phyloP scores from a whole-genome alignment of 1,284 basidiomycete species.

The Meira nashicola region DNA sequence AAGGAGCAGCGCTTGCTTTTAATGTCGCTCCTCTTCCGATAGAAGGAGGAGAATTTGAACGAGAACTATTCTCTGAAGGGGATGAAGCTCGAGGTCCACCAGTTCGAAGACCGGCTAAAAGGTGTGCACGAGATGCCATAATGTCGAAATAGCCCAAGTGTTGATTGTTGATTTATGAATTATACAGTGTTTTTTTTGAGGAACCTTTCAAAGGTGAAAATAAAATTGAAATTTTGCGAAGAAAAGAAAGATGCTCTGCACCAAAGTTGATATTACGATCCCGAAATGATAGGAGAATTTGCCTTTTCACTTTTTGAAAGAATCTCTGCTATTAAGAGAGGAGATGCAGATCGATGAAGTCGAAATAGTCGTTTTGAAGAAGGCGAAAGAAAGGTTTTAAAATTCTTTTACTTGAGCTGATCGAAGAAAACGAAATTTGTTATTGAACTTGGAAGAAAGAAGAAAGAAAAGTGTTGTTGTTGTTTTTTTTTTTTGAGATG shows the following conservation, averaged over 20 bases:
- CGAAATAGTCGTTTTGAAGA: neutral
- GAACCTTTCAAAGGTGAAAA: too few species aligned
- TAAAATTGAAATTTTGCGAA: too few species aligned
- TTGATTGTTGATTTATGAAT: too few species aligned
- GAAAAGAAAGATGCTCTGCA: too few species aligned
- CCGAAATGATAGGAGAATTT: too few species aligned
- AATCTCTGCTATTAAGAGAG: neutral
- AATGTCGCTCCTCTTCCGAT: slow-evolving; percentile 8
- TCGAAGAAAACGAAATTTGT: neutral
- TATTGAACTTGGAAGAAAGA: neutral
- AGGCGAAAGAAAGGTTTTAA: neutral
- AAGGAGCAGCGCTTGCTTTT: slow-evolving; percentile 26
- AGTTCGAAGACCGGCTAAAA: slow-evolving; percentile 32
- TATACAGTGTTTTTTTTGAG: too few species aligned
- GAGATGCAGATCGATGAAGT: neutral
- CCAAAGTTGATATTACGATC: too few species aligned
- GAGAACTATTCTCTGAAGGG: slow-evolving; percentile 1
- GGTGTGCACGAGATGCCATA: slow-evolving; percentile 25
- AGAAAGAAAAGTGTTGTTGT: neutral
- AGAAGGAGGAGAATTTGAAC: slow-evolving; percentile 8
- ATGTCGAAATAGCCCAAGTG: too few species aligned
- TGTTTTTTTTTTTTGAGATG: neutral
- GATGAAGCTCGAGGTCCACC: slow-evolving; percentile 35
- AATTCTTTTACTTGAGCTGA: neutral
- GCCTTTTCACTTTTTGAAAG: neutral